phyloP scores from a whole-genome alignment of 345 rosid species.

The Acer saccharum region DNA sequence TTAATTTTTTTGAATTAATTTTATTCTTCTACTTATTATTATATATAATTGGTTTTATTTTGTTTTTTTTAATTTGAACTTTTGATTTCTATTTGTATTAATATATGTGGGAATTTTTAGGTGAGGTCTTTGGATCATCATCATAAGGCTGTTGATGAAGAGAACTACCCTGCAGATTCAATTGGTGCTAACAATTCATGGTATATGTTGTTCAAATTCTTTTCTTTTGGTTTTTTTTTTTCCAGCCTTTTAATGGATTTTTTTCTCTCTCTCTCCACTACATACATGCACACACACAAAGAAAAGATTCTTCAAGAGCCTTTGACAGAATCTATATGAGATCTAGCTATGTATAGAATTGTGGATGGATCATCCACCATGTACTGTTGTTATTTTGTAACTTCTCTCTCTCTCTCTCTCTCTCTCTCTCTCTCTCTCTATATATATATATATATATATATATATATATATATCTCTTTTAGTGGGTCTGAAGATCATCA shows the following conservation, averaged over 20 bases:
- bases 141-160: slow-evolving; percentile 48
- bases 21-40: neutral
- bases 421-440: neutral
- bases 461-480: too few species aligned
- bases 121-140: slow-evolving; percentile 53
- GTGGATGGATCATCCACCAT: slow-evolving; percentile 16
- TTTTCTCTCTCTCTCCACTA: neutral
- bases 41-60: neutral
- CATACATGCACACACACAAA: neutral
- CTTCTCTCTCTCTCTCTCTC: neutral
- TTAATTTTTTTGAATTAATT: neutral
- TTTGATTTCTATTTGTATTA: neutral
- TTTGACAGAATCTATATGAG: slow-evolving; percentile 25
- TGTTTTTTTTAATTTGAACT: neutral
- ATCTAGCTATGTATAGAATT: slow-evolving; percentile 16
- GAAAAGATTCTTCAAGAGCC: slow-evolving; percentile 19
- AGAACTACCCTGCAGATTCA: slow-evolving; percentile 43
- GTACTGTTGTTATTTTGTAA: neutral
- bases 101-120: slow-evolving; percentile 28
- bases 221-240: neutral
- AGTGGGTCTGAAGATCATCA: slow-evolving; percentile 14
- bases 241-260: neutral
- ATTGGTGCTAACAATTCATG: slow-evolving; percentile 51
- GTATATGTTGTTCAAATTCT: slow-evolving; percentile 17
- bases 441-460: neutral